phyloP scores from a whole-genome alignment of 1,139 yeast genomes.

The Hansenula sp. region DNA sequence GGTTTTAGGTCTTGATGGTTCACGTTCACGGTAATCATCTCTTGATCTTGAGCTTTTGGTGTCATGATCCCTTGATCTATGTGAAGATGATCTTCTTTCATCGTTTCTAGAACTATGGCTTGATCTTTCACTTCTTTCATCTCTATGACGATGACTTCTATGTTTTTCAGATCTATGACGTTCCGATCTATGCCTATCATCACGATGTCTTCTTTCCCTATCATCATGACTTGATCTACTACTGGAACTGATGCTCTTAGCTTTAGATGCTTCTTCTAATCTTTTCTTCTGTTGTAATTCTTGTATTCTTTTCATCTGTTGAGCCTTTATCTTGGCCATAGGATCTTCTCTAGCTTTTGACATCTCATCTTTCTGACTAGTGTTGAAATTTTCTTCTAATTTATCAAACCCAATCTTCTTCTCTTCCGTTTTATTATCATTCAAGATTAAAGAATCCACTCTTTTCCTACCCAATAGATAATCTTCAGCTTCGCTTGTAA shows the following conservation, averaged over 20 bases:
- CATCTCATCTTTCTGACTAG: constrained; percentile 22
- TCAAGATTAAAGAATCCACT: constrained; percentile 34
- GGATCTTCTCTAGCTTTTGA: constrained; percentile 47
- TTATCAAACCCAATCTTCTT: constrained; percentile 19
- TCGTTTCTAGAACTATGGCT: neutral
- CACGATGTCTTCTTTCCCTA: neutral
- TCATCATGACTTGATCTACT: constrained; percentile 1
- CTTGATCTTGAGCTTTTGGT: constrained; percentile 1
- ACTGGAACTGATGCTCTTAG: neutral
- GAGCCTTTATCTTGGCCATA: constrained; percentile 42
- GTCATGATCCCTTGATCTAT: neutral
- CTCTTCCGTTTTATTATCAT: constrained; percentile 8
- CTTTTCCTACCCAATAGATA: constrained; percentile 47
- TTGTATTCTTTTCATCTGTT: constrained; percentile 31
- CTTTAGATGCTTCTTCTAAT: constrained; percentile 6
- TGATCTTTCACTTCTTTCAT: neutral
- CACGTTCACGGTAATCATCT: constrained; percentile 1
- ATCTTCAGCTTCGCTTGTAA: constrained; percentile 36
- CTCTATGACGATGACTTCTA: neutral
- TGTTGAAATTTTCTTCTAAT: constrained; percentile 7
- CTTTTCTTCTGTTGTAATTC: constrained; percentile 14
- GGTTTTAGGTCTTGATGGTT: neutral
- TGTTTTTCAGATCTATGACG: neutral
- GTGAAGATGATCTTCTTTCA: neutral
- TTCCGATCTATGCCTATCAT: neutral